A percentile compares a stretch with the other conserved stretches of the same genome.
These are phyloP conservation scores for Emmonsia crescens DNA, from an alignment of 2,329 filamentous ascomycete species.

Conservation along the genomic window DNA sequence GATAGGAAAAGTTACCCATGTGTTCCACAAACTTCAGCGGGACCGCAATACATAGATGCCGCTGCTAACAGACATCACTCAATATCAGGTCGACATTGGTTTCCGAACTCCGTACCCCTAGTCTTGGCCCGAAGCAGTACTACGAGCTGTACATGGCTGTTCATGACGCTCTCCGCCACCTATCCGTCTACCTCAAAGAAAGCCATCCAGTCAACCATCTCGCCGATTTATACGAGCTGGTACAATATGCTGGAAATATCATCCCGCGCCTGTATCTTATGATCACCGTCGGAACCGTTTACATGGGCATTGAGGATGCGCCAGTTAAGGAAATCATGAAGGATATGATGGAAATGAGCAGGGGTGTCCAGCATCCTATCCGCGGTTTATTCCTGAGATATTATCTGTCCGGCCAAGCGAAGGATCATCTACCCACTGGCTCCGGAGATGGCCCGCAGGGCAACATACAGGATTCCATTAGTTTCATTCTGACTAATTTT, in stretches of 20 bases:
- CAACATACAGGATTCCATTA: constrained; percentile 93
- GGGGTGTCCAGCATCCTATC: constrained; percentile 92
- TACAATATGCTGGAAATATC: constrained; percentile 97
- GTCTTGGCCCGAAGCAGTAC: constrained; percentile 96
- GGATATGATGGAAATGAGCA: constrained; percentile 99
- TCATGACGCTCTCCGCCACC: constrained; percentile 92
- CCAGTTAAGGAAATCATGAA: constrained; percentile 99
- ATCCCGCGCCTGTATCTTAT: constrained; percentile 93
- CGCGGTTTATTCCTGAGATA: constrained; percentile 91
- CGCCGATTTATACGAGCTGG: constrained; percentile 92
- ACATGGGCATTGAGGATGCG: constrained; percentile 97
- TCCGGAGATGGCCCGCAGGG: constrained; percentile 85
- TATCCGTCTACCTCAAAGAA: constrained; percentile 92
- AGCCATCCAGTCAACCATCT: constrained; percentile 97
- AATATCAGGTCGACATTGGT: constrained; percentile 77
- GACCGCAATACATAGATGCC: background rate
- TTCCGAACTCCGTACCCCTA: constrained; percentile 95
- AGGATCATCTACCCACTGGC: constrained; percentile 74
- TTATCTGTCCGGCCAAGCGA: constrained; percentile 88
- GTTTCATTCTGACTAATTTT: constrained; percentile 95
- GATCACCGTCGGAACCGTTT: constrained; percentile 98
- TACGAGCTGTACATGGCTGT: constrained; percentile 99
- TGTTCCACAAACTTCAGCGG: background rate
- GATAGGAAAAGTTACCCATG: background rate
- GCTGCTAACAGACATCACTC: constrained; percentile 8